phyloP scores from a whole-genome alignment of 2,329 filamentous ascomycete species.

The Teratosphaeria pseudoeucalypti region DNA sequence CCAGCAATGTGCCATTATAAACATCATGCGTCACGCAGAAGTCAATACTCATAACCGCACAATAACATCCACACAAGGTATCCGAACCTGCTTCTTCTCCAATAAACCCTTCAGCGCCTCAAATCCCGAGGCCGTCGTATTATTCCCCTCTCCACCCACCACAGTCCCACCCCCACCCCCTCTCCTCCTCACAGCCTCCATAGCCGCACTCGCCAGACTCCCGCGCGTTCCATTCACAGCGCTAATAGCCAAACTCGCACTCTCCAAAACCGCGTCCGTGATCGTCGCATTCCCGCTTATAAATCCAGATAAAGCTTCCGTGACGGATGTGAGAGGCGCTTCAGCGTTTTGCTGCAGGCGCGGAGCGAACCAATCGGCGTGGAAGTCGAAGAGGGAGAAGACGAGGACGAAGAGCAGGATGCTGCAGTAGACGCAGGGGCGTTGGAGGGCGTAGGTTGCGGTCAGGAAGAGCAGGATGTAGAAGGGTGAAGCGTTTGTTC shows the following conservation, averaged over 20 bases:
- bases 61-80: conserved; percentile 84
- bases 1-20: neutral
- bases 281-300: conserved; percentile 23
- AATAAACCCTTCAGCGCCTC: conserved; percentile 79
- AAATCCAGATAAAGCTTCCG: conserved; percentile 27
- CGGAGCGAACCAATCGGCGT: conserved; percentile 84
- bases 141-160: conserved; percentile 20
- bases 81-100: conserved; percentile 71
- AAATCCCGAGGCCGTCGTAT: conserved; percentile 54
- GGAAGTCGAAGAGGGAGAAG: conserved; percentile 89
- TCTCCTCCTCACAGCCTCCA: conserved; percentile 47
- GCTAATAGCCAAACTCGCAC: conserved; percentile 40
- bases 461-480: conserved; percentile 51
- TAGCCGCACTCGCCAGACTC: conserved; percentile 55
- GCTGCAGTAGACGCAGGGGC: conserved; percentile 96
- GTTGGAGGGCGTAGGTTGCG: conserved; percentile 91
- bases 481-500: conserved; percentile 38
- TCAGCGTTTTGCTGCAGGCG: conserved; percentile 3
- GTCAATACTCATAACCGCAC: conserved; percentile 36
- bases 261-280: conserved; percentile 51
- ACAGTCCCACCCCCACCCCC: conserved; percentile 36
- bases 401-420: conserved; percentile 91
- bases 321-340: conserved; percentile 11
- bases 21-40: neutral
- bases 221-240: conserved; percentile 60